Evolutionary conservation across 1,284 basidiomycete genomes (phyloP).

Genomic region (Inonotus hispidus): DNA sequence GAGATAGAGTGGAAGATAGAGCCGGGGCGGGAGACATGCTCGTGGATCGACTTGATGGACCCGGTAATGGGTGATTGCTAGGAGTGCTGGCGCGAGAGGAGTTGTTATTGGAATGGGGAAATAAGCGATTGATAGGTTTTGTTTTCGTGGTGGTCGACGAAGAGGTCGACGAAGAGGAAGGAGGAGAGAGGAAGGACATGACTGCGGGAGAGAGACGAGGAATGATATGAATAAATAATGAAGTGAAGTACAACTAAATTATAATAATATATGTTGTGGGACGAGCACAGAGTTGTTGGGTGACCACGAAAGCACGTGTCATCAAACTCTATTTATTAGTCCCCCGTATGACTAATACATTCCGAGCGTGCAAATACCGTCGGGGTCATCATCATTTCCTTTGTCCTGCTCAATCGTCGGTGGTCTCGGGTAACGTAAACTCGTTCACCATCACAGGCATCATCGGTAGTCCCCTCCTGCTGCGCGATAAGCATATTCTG

Average conservation of each 20-base stretch:
- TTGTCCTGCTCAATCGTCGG: no score
- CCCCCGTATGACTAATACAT: background rate
- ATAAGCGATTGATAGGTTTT: background rate
- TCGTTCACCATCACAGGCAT: no score
- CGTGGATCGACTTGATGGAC: background rate
- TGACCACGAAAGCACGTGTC: background rate
- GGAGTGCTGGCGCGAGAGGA: background rate
- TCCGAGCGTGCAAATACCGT: no score
- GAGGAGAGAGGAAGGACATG: background rate
- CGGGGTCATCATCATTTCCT: no score
- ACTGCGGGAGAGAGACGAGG: background rate
- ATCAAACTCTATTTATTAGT: background rate
- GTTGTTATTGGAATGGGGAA: background rate
- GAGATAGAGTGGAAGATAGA: background rate
- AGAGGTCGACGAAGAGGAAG: background rate
- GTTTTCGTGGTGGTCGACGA: conserved; percentile 7
- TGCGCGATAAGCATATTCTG: no score
- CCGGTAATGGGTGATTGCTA: no score
- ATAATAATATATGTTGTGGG: no score
- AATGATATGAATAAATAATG: background rate
- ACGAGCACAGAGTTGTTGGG: no score
- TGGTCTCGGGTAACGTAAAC: no score
- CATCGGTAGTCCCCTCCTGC: no score
- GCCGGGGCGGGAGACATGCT: background rate
- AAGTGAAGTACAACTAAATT: background rate